A percentile compares a stretch with the other conserved stretches of the same genome.
These are phyloP conservation scores for Eucalyptus regnans DNA, from an alignment of 345 rosid genomes.

Conservation along the genomic window DNA sequence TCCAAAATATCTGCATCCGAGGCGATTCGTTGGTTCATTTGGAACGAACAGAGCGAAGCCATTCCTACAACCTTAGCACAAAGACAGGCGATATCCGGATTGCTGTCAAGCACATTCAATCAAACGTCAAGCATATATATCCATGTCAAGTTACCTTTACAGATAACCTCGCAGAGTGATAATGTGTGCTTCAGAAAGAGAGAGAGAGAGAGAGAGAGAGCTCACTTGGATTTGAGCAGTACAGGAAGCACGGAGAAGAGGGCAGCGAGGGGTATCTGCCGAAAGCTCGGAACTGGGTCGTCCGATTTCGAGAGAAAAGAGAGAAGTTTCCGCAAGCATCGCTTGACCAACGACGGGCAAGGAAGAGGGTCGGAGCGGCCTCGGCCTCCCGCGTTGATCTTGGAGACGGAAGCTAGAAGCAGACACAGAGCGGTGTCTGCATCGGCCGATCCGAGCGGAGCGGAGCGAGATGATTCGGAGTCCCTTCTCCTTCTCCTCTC, in stretches of 20 bases:
- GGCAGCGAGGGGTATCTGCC: constrained; percentile 1
- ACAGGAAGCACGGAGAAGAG: constrained; percentile 25
- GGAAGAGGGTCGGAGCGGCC: not conserved
- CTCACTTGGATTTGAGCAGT: constrained; percentile 29
- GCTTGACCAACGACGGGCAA: not conserved
- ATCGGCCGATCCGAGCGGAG: not conserved
- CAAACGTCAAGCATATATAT: not conserved
- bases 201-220: not conserved
- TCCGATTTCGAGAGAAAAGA: constrained; percentile 3
- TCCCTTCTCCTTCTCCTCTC: not conserved
- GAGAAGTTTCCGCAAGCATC: constrained; percentile 14
- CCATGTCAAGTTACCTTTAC: not conserved
- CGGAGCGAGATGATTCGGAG: not conserved
- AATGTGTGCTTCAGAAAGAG: not conserved
- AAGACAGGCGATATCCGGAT: constrained; percentile 8
- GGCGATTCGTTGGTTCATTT: constrained; percentile 24
- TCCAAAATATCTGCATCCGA: constrained; percentile 20
- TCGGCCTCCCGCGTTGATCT: not conserved
- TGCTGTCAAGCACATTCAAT: not conserved
- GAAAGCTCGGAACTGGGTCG: not conserved
- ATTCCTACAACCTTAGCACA: constrained; percentile 28
- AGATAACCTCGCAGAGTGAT: not conserved
- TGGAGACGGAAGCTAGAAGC: constrained; percentile 16
- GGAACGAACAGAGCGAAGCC: constrained; percentile 20
- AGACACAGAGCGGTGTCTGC: constrained; percentile 8